Evolutionary conservation across 2,329 filamentous ascomycete genomes (phyloP), one percentile per base, ranked within the genome.

Genomic region (Botrytis fragariae): DNA sequence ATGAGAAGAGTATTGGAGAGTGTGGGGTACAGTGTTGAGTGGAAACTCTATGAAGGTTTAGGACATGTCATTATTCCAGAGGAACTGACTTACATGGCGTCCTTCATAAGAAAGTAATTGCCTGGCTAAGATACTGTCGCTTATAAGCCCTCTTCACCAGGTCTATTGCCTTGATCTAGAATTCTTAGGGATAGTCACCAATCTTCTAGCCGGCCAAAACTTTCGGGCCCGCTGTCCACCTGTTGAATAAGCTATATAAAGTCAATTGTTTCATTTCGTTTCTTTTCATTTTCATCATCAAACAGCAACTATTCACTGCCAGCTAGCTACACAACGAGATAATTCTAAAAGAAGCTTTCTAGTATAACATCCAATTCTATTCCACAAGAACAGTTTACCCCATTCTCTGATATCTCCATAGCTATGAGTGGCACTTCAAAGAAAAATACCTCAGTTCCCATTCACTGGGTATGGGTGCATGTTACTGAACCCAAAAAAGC

Each of bases 1-100:
- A 74, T 77, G 76, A 37, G 22, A 18, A 64, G 16, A 7, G 14
- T 72, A 7, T 32, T 72, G 35, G 48, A 37, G 10, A 39, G 2
- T 25, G 25, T 67, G 12, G 69, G 69, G 10, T 72, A 65, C 37
- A 32, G 18, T 4, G 69, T 72, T 42, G 44, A 45, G 22, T 72
- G 69, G 69, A 65, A 65, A 6, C 25, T 54, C 20, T 72, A 72
- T 35, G 25, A 51, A 22, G 60, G 45, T 20, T 32, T 67, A 37
- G 60, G 69, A 10, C 69, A 72, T 44, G 45, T 20, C 20, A 22
- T 32, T 42, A 18, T 44, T 0, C 35, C 69, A 35, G 69, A 42
- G 9, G 69, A 72, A 42, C 16, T 72, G 25, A 8, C 22, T 35
- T 45, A 67, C 32, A 42, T 67, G 42, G 29, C n/a, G n/a, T 4